Percentiles rank a stretch among this genome's conserved stretches.
Conservation (phyloP, 306 rosid species). For the Heteromeles arbutifolia region DNA sequence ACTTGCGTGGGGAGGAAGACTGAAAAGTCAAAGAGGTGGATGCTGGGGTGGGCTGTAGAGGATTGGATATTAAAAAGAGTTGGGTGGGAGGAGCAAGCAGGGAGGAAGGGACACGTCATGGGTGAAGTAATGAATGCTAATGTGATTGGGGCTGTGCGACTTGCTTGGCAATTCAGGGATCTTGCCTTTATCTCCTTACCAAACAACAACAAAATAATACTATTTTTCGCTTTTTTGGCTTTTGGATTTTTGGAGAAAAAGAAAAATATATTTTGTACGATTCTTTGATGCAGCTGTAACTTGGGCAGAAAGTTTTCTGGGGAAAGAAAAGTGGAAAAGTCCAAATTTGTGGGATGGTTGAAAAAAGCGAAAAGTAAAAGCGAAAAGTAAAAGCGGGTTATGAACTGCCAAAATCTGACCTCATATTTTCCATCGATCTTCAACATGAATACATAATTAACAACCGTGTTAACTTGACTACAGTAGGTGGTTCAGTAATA, state of each 20-base stretch:
- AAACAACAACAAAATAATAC: not conserved
- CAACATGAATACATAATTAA: no score
- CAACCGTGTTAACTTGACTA: no score
- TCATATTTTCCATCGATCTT: no score
- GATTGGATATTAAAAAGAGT: not conserved
- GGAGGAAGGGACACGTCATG: not conserved
- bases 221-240: no score
- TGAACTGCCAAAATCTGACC: no score
- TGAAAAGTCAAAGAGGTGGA: no score
- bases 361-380: not conserved
- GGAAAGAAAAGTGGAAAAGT: not conserved
- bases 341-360: not conserved
- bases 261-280: not conserved
- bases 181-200: not conserved
- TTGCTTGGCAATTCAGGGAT: not conserved
- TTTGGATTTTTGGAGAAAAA: not conserved
- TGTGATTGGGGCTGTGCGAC: not conserved
- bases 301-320: not conserved
- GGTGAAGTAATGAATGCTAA: slow-evolving; percentile 1
- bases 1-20: no score
- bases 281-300: not conserved
- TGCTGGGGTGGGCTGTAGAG: no score
- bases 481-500: fast-evolving
- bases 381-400: no score
- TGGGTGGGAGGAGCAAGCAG: not conserved